These are phyloP conservation scores for Gastrolobium villosum DNA, from an alignment of 306 rosid genomes.

Conservation along the genomic window DNA sequence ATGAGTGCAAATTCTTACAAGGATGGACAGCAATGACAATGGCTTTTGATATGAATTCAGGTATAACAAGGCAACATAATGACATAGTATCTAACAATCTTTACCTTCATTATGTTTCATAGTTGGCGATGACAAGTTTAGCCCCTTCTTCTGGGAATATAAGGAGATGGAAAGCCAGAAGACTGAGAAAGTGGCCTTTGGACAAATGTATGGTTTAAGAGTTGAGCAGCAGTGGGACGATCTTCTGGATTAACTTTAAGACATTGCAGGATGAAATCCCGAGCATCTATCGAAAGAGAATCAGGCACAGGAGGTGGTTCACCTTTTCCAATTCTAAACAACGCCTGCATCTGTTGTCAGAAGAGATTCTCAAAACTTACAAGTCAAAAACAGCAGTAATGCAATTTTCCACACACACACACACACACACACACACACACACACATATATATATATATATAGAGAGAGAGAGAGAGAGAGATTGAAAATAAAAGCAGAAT, in stretches of 20 bases:
- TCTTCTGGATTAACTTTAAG: constrained; percentile 69
- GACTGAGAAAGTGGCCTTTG: constrained; percentile 59
- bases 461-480: not conserved
- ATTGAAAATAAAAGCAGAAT: constrained; percentile 8
- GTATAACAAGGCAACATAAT: constrained; percentile 27
- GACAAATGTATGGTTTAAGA: constrained; percentile 79
- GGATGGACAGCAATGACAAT: constrained; percentile 12
- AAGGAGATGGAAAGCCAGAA: constrained; percentile 81
- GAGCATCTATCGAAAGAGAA: constrained; percentile 79
- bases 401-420: not conserved
- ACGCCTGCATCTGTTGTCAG: constrained; percentile 78
- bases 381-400: constrained; percentile 38
- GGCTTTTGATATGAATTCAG: constrained; percentile 23
- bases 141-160: constrained; percentile 50
- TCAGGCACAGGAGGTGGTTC: constrained; percentile 75
- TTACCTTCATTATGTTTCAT: constrained; percentile 60
- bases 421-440: not conserved
- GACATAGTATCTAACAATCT: not conserved
- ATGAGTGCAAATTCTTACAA: constrained; percentile 15
- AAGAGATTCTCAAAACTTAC: constrained; percentile 42
- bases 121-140: constrained; percentile 46
- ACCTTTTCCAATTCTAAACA: constrained; percentile 88
- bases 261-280: constrained; percentile 75
- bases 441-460: not conserved
- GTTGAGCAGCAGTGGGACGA: constrained; percentile 78